Evolutionary conservation across 2,329 filamentous ascomycete genomes (phyloP).

Genomic region (Alternaria gansuensis): DNA sequence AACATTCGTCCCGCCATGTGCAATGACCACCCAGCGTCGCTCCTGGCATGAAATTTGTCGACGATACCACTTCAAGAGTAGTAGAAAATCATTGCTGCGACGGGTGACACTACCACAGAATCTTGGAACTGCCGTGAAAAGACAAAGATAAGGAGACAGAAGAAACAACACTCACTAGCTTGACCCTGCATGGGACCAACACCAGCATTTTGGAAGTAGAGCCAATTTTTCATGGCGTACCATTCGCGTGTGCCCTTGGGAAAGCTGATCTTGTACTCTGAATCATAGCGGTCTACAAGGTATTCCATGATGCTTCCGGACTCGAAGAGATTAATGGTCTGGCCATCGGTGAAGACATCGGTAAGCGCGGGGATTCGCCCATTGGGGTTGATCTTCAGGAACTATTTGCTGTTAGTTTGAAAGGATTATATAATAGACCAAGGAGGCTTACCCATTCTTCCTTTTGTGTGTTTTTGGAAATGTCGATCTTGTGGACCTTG

Average conservation of each 20-base stretch:
- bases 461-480: slow-evolving; percentile 80
- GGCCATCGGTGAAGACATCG: slow-evolving; percentile 75
- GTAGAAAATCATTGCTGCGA: background rate
- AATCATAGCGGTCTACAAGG: slow-evolving; percentile 81
- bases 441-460: slow-evolving; percentile 65
- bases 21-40: background rate
- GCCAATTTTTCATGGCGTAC: slow-evolving; percentile 80
- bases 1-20: background rate
- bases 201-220: slow-evolving; percentile 76
- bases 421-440: background rate
- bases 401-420: slow-evolving; percentile 56
- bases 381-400: slow-evolving; percentile 90
- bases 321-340: slow-evolving; percentile 80
- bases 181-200: slow-evolving; percentile 85
- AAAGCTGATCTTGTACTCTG: slow-evolving; percentile 82
- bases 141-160: background rate
- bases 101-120: background rate
- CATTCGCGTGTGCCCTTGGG: slow-evolving; percentile 75
- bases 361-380: slow-evolving; percentile 89
- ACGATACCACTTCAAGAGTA: background rate
- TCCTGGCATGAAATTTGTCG: background rate
- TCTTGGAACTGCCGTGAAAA: background rate
- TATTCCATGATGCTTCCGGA: slow-evolving; percentile 86
- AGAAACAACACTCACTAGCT: slow-evolving; percentile 55
- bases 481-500: slow-evolving; percentile 75